Conservation (phyloP, 805 yeast genomes). For the Lipomyces japonicus region DNA sequence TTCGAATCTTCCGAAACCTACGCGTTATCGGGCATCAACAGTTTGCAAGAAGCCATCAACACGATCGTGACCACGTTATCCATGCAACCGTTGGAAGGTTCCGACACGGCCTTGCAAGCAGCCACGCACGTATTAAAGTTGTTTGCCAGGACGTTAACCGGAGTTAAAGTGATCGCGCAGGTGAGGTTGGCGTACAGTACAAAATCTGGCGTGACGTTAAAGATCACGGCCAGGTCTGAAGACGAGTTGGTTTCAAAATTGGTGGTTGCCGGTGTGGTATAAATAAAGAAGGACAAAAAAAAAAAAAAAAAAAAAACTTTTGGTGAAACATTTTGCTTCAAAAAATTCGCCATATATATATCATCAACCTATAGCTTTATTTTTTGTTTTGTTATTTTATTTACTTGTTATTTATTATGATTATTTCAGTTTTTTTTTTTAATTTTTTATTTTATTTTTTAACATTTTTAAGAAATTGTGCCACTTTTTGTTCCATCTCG, state of each 20-base stretch:
- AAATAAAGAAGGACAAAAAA: background rate
- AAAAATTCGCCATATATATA: background rate
- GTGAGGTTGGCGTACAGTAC: slow-evolving; percentile 45
- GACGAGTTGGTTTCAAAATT: slow-evolving; percentile 46
- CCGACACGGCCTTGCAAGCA: slow-evolving; percentile 56
- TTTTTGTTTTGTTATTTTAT: too few relatives aligned
- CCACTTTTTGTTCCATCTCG: slow-evolving; percentile 14
- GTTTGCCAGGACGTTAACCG: slow-evolving; percentile 66
- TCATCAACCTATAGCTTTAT: too few relatives aligned
- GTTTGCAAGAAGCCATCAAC: slow-evolving; percentile 54
- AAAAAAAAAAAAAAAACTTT: too few relatives aligned
- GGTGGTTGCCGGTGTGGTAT: slow-evolving; percentile 51
- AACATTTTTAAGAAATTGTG: slow-evolving; percentile 2
- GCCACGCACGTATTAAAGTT: slow-evolving; percentile 68
- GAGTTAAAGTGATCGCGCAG: slow-evolving; percentile 44
- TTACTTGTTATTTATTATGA: background rate
- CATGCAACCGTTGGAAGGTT: slow-evolving; percentile 69
- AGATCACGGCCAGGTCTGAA: slow-evolving; percentile 44
- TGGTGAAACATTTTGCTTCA: background rate
- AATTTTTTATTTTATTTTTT: slow-evolving; percentile 1
- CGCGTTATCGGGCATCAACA: slow-evolving; percentile 50
- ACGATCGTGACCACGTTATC: slow-evolving; percentile 53
- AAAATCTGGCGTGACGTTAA: slow-evolving; percentile 46
- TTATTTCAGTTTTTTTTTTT: too few relatives aligned
- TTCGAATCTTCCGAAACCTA: slow-evolving; percentile 62